These are phyloP conservation scores for Kluyveromyces marxianus DNA, from an alignment of 1,139 yeast species.

Conservation along the genomic window DNA sequence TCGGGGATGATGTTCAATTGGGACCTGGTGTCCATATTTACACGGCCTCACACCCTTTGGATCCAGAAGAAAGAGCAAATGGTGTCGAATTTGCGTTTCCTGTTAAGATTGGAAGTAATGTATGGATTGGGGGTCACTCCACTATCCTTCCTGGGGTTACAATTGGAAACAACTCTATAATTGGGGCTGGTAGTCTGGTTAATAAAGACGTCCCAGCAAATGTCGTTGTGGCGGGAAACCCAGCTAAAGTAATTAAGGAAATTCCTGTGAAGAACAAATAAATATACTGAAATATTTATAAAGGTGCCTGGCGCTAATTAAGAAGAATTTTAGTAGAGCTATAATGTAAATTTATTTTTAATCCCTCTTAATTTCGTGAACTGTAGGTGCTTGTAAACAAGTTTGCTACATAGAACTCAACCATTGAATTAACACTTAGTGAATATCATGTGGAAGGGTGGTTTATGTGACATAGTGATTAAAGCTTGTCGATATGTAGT, in stretches of 20 bases:
- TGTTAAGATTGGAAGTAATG: conserved; percentile 52
- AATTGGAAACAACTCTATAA: conserved; percentile 53
- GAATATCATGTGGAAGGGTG: too few relatives aligned
- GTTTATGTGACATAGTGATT: too few relatives aligned
- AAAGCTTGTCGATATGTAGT: too few relatives aligned
- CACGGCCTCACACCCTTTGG: conserved; percentile 60
- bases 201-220: conserved; percentile 46
- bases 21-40: conserved; percentile 59
- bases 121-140: conserved; percentile 57
- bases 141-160: conserved; percentile 58
- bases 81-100: conserved; percentile 50
- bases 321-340: too few relatives aligned
- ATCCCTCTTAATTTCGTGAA: too few relatives aligned
- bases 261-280: conserved; percentile 9
- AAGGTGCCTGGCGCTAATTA: too few relatives aligned
- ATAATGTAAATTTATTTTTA: too few relatives aligned
- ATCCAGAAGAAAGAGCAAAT: conserved; percentile 38
- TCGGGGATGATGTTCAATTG: conserved; percentile 52
- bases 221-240: conserved; percentile 52
- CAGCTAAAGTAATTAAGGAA: conserved; percentile 43
- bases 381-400: too few relatives aligned
- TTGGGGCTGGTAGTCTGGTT: conserved; percentile 66
- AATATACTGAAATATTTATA: background rate
- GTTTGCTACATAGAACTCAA: too few relatives aligned
- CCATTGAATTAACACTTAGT: too few relatives aligned